phyloP scores from a whole-genome alignment of 106 monocot genomes.

The Dendrobium huoshanense region DNA sequence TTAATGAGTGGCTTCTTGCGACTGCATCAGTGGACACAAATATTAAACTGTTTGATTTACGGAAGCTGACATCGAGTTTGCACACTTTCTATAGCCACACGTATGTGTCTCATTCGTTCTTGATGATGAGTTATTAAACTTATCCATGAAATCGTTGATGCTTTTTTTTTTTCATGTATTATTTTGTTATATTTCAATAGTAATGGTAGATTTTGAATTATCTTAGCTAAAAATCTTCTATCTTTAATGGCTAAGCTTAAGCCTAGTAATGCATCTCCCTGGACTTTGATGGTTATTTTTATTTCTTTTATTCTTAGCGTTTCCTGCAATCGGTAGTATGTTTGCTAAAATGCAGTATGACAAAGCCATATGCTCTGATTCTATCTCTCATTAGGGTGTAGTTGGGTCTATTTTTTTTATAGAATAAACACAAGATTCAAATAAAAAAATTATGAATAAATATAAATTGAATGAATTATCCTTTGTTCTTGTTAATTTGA shows the following conservation, averaged over 20 bases:
- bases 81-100: slow-evolving; percentile 81
- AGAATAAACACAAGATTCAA: background rate
- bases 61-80: slow-evolving; percentile 62
- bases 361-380: background rate
- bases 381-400: background rate
- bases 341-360: background rate
- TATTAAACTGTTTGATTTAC: slow-evolving; percentile 78
- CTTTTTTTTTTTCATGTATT: background rate
- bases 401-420: background rate
- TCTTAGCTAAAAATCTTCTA: background rate
- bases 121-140: background rate
- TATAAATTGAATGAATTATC: no score
- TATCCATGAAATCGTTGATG: background rate
- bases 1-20: slow-evolving; percentile 89
- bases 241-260: background rate
- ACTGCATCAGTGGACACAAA: slow-evolving; percentile 84
- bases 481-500: no score
- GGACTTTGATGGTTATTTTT: background rate
- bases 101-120: slow-evolving; percentile 29
- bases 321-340: background rate
- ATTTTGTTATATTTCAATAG: background rate
- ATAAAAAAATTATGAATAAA: background rate
- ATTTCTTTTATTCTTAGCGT: background rate
- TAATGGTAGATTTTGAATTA: background rate
- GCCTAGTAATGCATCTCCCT: background rate